phyloP scores from a whole-genome alignment of 176 grass and related monocot species.

The Microstegium vimineum region DNA sequence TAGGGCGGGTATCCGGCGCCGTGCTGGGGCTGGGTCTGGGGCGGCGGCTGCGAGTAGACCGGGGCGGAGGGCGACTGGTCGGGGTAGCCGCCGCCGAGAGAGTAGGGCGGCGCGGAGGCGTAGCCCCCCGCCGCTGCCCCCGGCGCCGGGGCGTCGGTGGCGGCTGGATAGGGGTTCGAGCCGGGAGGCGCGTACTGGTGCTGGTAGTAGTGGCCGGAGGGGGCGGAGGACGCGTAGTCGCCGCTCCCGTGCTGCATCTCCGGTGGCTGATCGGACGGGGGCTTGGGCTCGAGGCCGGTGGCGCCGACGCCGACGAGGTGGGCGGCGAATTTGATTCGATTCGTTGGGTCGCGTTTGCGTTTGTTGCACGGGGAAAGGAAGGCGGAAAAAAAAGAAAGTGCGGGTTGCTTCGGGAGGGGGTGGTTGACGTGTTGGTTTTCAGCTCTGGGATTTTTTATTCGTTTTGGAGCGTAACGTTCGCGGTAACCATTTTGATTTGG shows the following conservation, averaged over 20 bases:
- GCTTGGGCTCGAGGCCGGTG: neutral
- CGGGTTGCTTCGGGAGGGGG: conserved; percentile 31
- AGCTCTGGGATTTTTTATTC: neutral
- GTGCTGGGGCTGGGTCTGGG: conserved; percentile 25
- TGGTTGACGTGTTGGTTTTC: conserved; percentile 5
- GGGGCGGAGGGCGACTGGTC: conserved; percentile 35
- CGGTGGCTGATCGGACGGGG: neutral
- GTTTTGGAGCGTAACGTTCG: neutral
- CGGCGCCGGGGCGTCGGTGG: conserved; percentile 34
- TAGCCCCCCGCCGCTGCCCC: conserved; percentile 20
- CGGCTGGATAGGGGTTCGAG: conserved; percentile 13
- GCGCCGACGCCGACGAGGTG: neutral
- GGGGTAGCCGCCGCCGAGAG: conserved; percentile 36
- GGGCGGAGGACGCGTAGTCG: conserved; percentile 44
- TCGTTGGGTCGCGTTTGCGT: conserved; percentile 39
- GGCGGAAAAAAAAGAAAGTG: neutral
- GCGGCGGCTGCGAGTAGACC: conserved; percentile 37
- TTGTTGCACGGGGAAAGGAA: conserved; percentile 26
- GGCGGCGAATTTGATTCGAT: conserved; percentile 7
- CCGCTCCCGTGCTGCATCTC: conserved; percentile 61
- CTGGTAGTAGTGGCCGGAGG: conserved; percentile 51
- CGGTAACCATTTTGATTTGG: conserved; percentile 18
- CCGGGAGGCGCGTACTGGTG: conserved; percentile 43
- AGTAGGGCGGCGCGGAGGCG: conserved; percentile 73
- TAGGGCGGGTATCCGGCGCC: conserved; percentile 44